Evolutionary conservation across 495 filamentous ascomycete genomes (phyloP).

Genomic region (Annulohypoxylon stygium): DNA sequence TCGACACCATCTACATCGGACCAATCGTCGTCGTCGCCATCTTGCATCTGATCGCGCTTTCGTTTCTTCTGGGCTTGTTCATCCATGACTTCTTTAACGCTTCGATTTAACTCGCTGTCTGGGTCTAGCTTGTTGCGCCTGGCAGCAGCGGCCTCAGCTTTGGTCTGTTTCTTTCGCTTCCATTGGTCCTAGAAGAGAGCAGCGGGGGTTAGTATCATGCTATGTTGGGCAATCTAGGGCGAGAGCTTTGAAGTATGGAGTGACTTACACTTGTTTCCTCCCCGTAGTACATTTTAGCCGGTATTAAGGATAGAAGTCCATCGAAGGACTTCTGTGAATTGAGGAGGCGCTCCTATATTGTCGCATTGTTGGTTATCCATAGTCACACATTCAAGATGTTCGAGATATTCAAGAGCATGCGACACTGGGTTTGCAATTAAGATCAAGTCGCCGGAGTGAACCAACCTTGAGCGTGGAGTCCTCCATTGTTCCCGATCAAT

Average conservation of each 20-base stretch:
- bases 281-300: constrained; percentile 91
- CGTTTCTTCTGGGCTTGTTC: constrained; percentile 81
- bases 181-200: constrained; percentile 77
- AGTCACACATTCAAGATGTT: constrained; percentile 9
- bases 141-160: constrained; percentile 81
- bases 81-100: constrained; percentile 86
- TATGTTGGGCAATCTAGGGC: not conserved
- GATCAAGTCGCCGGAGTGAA: constrained; percentile 27
- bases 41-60: constrained; percentile 56
- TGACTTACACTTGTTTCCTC: constrained; percentile 86
- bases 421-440: constrained; percentile 19
- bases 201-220: constrained; percentile 34
- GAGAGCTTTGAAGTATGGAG: not conserved
- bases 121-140: constrained; percentile 88
- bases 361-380: constrained; percentile 41
- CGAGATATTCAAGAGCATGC: constrained; percentile 16
- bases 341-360: constrained; percentile 80
- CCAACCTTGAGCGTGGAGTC: constrained; percentile 55
- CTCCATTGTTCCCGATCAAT: constrained; percentile 44
- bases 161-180: constrained; percentile 88
- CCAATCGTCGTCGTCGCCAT: constrained; percentile 55
- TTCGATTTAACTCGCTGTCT: constrained; percentile 75
- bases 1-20: constrained; percentile 60
- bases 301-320: constrained; percentile 90
- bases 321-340: constrained; percentile 90